A percentile compares a stretch with the other conserved stretches of the same genome.
These are phyloP conservation scores for Maudiozyma barnettii DNA, from an alignment of 805 yeast genomes.

Conservation along the genomic window DNA sequence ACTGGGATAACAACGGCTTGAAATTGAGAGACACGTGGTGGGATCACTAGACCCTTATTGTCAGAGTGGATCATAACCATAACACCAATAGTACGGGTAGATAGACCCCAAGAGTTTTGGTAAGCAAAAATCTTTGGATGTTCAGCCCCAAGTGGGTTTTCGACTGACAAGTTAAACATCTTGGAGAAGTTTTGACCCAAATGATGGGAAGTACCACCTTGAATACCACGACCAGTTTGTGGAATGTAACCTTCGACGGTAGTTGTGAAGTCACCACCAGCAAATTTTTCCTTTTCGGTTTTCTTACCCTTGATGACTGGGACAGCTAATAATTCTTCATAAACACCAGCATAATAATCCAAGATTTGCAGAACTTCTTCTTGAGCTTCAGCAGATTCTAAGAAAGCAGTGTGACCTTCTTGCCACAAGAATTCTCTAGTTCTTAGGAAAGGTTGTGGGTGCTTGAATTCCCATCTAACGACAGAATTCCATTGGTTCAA, in stretches of 20 bases:
- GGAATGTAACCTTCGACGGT: slow-evolving; percentile 96
- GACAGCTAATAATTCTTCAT: slow-evolving; percentile 89
- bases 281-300: slow-evolving; percentile 96
- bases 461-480: slow-evolving; percentile 99
- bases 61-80: slow-evolving; percentile 99
- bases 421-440: slow-evolving; percentile 99
- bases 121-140: slow-evolving; percentile 79
- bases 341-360: slow-evolving; percentile 75
- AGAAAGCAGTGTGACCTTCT: slow-evolving; percentile 98
- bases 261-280: slow-evolving; percentile 94
- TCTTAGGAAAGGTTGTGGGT: slow-evolving; percentile 98
- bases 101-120: slow-evolving; percentile 99
- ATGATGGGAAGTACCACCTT: slow-evolving; percentile 98
- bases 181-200: slow-evolving; percentile 97
- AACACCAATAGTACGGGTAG: slow-evolving; percentile 97
- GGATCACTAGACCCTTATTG: slow-evolving; percentile 94
- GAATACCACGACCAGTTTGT: slow-evolving; percentile 98
- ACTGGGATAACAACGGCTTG: slow-evolving; percentile 93
- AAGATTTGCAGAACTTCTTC: slow-evolving; percentile 79
- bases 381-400: slow-evolving; percentile 72
- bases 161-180: slow-evolving; percentile 94
- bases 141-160: slow-evolving; percentile 86
- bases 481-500: slow-evolving; percentile 99
- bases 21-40: slow-evolving; percentile 90
- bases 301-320: slow-evolving; percentile 93